These are phyloP conservation scores for Tolypocladium amazonense DNA, from an alignment of 2,329 filamentous ascomycete genomes.

Conservation along the genomic window DNA sequence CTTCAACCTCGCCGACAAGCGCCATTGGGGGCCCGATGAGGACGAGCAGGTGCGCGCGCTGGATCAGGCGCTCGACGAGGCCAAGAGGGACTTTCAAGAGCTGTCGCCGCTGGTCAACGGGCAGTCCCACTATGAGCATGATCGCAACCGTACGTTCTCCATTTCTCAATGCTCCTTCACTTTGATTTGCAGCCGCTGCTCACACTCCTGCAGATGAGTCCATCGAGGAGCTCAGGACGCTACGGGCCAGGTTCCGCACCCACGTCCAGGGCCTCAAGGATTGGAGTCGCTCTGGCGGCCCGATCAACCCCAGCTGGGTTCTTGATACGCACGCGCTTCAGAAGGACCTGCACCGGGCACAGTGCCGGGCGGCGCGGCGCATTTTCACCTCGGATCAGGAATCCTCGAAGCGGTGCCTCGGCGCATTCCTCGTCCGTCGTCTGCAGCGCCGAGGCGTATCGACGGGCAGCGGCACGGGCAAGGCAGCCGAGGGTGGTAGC, in stretches of 20 bases:
- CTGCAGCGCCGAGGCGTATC: constrained; percentile 24
- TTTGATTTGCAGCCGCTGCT: neutral
- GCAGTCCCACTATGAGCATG: constrained; percentile 46
- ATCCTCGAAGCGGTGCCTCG: constrained; percentile 38
- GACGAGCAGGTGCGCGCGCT: constrained; percentile 47
- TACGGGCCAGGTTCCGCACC: constrained; percentile 33
- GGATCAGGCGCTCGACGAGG: constrained; percentile 45
- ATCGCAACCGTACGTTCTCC: constrained; percentile 37
- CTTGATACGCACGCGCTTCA: constrained; percentile 39
- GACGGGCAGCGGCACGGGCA: neutral
- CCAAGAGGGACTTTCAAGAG: constrained; percentile 50
- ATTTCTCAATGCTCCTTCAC: neutral
- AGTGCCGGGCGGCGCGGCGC: constrained; percentile 45
- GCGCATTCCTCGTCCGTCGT: constrained; percentile 43
- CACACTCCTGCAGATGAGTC: constrained; percentile 32
- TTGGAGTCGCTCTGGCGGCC: constrained; percentile 43
- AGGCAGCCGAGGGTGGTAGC: constrained; percentile 2
- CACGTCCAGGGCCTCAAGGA: constrained; percentile 41
- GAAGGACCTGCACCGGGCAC: constrained; percentile 43
- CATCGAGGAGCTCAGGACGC: constrained; percentile 34
- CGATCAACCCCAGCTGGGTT: constrained; percentile 45
- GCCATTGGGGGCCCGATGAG: constrained; percentile 47
- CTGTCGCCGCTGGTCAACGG: constrained; percentile 44
- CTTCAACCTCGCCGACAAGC: constrained; percentile 46
- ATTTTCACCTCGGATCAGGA: constrained; percentile 43